Evolutionary conservation across 495 filamentous ascomycete species (phyloP).

Genomic region (Staphylotrichum longicolle): DNA sequence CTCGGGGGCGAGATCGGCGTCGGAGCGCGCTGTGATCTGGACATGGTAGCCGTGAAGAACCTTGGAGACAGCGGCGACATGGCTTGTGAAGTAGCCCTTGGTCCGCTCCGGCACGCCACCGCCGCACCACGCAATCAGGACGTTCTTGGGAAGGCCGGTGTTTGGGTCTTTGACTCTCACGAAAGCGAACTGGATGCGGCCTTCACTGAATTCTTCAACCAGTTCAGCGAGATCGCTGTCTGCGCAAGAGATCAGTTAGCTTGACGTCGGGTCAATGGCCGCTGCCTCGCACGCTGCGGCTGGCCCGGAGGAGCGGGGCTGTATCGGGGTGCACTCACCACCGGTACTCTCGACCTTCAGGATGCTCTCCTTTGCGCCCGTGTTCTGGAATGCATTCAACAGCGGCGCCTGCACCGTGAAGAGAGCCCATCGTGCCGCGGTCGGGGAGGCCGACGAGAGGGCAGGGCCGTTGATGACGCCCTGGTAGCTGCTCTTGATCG

Average conservation of each 20-base stretch:
- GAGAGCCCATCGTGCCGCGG: conserved; percentile 75
- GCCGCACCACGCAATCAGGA: conserved; percentile 95
- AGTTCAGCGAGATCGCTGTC: conserved; percentile 93
- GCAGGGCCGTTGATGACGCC: conserved; percentile 72
- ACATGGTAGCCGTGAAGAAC: conserved; percentile 96
- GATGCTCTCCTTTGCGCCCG: conserved; percentile 82
- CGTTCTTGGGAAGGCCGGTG: conserved; percentile 83
- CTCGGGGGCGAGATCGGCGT: conserved; percentile 81
- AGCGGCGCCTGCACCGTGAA: conserved; percentile 89
- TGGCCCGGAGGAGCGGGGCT: conserved; percentile 9
- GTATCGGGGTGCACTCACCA: conserved; percentile 52
- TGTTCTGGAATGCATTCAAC: conserved; percentile 85
- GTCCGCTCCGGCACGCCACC: conserved; percentile 97
- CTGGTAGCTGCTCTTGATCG: conserved; percentile 90
- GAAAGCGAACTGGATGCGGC: conserved; percentile 93
- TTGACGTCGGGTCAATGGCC: conserved; percentile 5
- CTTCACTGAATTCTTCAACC: conserved; percentile 97
- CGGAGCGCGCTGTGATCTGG: conserved; percentile 90
- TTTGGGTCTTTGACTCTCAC: conserved; percentile 96
- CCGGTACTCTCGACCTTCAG: conserved; percentile 91
- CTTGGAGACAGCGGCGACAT: conserved; percentile 83
- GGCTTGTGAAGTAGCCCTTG: conserved; percentile 97
- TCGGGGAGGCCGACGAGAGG: conserved; percentile 57
- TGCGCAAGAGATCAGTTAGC: conserved; percentile 36
- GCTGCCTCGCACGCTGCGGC: not conserved